These are phyloP conservation scores for Boletus pseudo-olivaceus DNA, from an alignment of 768 basidiomycete species.

Conservation along the genomic window DNA sequence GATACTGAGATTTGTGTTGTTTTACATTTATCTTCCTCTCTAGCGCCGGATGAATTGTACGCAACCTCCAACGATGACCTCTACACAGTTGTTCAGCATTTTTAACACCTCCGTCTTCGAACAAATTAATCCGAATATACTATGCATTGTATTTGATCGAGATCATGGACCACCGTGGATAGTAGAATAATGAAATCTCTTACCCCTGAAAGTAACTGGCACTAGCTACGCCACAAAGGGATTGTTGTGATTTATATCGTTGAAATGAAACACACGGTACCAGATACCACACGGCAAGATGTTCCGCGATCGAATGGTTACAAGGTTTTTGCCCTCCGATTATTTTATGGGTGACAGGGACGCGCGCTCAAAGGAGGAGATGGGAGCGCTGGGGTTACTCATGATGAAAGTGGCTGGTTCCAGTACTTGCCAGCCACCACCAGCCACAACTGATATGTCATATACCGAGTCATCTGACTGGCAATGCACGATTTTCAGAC, in stretches of 20 bases:
- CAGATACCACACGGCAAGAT: too few species aligned
- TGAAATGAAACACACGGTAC: too few species aligned
- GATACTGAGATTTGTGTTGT: constrained; percentile 3
- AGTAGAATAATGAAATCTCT: neutral
- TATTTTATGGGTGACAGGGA: too few species aligned
- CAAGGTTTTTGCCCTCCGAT: too few species aligned
- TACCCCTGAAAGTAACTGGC: neutral
- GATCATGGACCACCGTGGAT: neutral
- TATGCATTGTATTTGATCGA: neutral
- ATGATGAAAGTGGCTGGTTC: too few species aligned
- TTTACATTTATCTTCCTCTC: neutral
- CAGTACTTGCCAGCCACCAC: too few species aligned
- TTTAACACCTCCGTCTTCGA: neutral
- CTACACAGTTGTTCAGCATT: neutral
- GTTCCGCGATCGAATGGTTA: too few species aligned
- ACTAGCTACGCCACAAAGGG: neutral
- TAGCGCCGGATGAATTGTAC: neutral
- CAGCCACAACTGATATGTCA: too few species aligned
- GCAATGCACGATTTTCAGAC: neutral
- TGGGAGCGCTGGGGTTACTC: too few species aligned
- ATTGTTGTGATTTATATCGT: neutral
- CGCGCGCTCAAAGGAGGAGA: too few species aligned
- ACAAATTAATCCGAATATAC: neutral
- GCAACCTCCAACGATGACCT: too few species aligned
- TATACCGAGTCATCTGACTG: too few species aligned